phyloP scores from a whole-genome alignment of 371 early-diverging fungal genomes.

The Syncephalastrum sp. region DNA sequence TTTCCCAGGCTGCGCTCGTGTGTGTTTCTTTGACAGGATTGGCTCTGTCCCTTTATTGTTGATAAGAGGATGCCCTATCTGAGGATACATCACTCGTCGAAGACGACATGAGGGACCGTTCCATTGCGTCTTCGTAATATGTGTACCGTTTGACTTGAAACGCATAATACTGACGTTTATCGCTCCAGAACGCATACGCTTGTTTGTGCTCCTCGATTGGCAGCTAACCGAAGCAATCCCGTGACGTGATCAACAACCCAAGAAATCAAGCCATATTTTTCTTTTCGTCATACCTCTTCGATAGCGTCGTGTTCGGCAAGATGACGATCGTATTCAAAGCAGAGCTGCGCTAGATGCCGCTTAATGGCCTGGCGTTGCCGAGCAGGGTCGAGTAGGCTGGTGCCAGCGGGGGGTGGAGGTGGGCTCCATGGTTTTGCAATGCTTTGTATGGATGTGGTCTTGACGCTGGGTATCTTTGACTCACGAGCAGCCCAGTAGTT shows the following conservation, averaged over 20 bases:
- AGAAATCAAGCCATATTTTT: not conserved
- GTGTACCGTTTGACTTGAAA: constrained; percentile 1
- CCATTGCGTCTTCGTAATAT: not conserved
- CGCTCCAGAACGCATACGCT: not conserved
- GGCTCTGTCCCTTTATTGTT: too few species aligned
- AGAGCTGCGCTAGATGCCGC: constrained; percentile 10
- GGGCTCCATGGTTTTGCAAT: constrained; percentile 3
- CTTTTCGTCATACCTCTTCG: not conserved
- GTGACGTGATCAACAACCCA: too few species aligned
- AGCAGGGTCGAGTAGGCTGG: constrained; percentile 12
- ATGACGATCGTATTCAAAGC: constrained; percentile 12
- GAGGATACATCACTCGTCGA: too few species aligned
- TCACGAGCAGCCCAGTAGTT: constrained; percentile 33
- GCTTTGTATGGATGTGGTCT: not conserved
- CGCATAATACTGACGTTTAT: not conserved
- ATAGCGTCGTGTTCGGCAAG: constrained; percentile 2
- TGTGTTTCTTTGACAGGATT: too few species aligned
- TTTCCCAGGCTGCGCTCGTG: too few species aligned
- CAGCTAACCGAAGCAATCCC: too few species aligned
- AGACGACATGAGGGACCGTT: too few species aligned
- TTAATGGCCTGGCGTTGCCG: constrained; percentile 13
- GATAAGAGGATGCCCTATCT: too few species aligned
- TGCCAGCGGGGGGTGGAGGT: constrained; percentile 15
- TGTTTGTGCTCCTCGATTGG: too few species aligned
- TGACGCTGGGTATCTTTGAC: constrained; percentile 17